Base-by-base conservation (phyloP, 169 alveolate genomes). In the Plasmodium yoelii region DNA sequence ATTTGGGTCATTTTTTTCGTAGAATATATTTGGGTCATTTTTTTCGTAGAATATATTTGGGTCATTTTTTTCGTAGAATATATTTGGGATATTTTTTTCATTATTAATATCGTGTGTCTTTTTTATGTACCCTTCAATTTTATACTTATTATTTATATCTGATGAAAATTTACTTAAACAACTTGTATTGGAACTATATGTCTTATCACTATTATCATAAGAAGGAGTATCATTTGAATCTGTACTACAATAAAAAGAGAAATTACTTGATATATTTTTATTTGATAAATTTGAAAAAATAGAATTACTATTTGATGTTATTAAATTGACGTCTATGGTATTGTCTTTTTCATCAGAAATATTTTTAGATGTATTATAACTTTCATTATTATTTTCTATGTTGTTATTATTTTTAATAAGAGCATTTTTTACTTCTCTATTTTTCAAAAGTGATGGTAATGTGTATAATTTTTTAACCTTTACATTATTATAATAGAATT, bases 401-500 rank as follows among this genome's bases (percentile, higher is more conserved):
- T 13, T 28, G 13, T 2, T 24, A 15, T 51, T 39, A 26, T 19
- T 44, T 9, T 26, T 5, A 34, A 47, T 15, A 6, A 4, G 28
- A 15, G 51, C 26, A 28, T 44, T 46, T 34, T 39, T 9, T 0
- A 12, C 49, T 56, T 42, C 28, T 5, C 87, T 57, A 42, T 24
- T 73, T 64, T 73, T 73, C 46, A 73, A 64, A 26, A 73, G 87
- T 19, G 87, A 73, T 26, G 87, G 87, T 10, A 73, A 34, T 2
- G 87, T 73, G 44, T 73, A 73, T 39, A 73, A 13, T 53, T 73
- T 73, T 24, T 59, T 73, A 28, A 73, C 72, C 18, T 51, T 24
- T 49, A 19, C 8, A 49, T 73, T 46, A 1, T 51, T 6, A 57
- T 57, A 8, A 63, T 6, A 3, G n/a, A 28, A 9, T 7, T 63